Evolutionary conservation across 2,329 filamentous ascomycete species (phyloP), one percentile per base, ranked within the genome.

Genomic region (Fonsecaea monophora): DNA sequence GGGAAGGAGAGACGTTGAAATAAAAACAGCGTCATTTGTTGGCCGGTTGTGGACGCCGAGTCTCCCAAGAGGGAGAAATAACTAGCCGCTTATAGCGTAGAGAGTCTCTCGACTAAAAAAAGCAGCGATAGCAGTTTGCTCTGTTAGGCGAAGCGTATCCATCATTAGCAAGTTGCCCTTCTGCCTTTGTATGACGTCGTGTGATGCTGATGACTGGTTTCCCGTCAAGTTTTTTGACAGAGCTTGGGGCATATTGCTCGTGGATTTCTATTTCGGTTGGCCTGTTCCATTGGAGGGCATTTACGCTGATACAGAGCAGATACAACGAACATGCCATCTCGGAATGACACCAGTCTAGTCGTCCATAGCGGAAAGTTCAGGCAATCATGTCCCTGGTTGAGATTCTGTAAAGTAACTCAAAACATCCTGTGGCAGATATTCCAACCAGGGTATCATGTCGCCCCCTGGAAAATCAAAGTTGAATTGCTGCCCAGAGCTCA

Each of bases 361-460:
- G 2, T 25, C 21, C 21, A 1, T 25, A 25, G 21, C 21, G 21
- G 2, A 25, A 25, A 2, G 21, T 25, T 2, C 1, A 1, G 21
- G 2, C 21, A 25, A 38, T 54, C 59, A 54, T 74, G 30, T 40
- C 42, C 15, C 30, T 60, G n/a, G 38, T 35, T 66, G 60, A 56
- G 60, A 35, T 30, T 82, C 79, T 3, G 77, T 79, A 68, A 82
- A 87, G 61, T 87, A 83, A 37, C 82, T 84, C 45, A 90, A 73
- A 67, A 91, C 84, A 73, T 91, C 89, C 30, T 84, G 85, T 0
- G 90, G 89, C 6, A 92, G 79, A 67, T 91, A 91, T 72, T 92
- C 90, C 10, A 93, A 80, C 89, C 90, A 94, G 0, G 89, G 87
- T 82, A 90, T 87, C 78, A 92, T 86, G 53, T 92, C 89, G 15